These are phyloP conservation scores for Phaeolepiota aurea DNA, from an alignment of 768 basidiomycete genomes.

Conservation along the genomic window DNA sequence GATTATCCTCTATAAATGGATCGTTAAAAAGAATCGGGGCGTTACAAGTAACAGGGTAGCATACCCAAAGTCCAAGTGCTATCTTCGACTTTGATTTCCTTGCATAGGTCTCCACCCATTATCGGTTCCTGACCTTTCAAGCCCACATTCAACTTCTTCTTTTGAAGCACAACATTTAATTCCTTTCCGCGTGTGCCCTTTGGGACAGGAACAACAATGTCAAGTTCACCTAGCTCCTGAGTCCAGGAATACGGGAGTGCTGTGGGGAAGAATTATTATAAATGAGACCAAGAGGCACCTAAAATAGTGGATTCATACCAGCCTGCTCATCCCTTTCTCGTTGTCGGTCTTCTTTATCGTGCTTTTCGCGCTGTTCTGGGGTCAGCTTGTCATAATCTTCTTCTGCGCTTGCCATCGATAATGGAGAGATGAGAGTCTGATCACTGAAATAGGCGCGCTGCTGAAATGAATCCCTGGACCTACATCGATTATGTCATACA, in stretches of 20 bases:
- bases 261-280: slow-evolving; percentile 22
- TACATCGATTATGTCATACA: slow-evolving; percentile 8
- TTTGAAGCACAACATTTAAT: slow-evolving; percentile 65
- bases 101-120: slow-evolving; percentile 84
- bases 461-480: no score
- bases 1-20: slow-evolving; percentile 59
- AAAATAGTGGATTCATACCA: slow-evolving; percentile 39
- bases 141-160: slow-evolving; percentile 75
- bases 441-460: slow-evolving; percentile 3
- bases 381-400: slow-evolving; percentile 72
- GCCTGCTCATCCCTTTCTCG: slow-evolving; percentile 78
- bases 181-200: slow-evolving; percentile 80
- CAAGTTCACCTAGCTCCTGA: slow-evolving; percentile 84
- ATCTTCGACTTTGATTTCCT: slow-evolving; percentile 92
- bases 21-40: slow-evolving; percentile 1
- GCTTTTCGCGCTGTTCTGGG: slow-evolving; percentile 64
- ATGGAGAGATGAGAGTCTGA: slow-evolving; percentile 6
- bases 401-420: slow-evolving; percentile 16
- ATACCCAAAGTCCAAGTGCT: slow-evolving; percentile 95
- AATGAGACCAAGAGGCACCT: slow-evolving; percentile 9
- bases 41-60: no score
- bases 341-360: slow-evolving; percentile 60
- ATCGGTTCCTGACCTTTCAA: slow-evolving; percentile 83
- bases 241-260: slow-evolving; percentile 89
- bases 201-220: slow-evolving; percentile 76